A percentile compares a stretch with the other conserved stretches of the same genome.
phyloP scores from a whole-genome alignment of 129 eudicot species.

The Flaveria sonorensis region DNA sequence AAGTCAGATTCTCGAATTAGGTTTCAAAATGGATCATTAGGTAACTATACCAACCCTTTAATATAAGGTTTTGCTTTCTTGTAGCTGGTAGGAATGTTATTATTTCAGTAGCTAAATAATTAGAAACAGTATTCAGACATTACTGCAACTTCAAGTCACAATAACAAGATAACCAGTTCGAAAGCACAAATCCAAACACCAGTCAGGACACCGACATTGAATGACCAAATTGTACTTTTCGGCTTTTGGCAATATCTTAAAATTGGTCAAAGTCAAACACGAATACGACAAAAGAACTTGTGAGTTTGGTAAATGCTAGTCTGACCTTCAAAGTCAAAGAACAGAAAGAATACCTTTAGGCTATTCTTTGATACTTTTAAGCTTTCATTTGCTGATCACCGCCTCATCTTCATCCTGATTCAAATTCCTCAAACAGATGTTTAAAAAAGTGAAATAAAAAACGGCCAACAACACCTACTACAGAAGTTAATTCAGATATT shows the following conservation, averaged over 20 bases:
- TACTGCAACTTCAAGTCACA: not conserved
- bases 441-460: conserved; percentile 20
- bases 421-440: conserved; percentile 19
- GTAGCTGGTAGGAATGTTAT: not conserved
- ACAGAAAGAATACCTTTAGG: conserved; percentile 31
- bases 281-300: not conserved
- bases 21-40: not conserved
- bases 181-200: not conserved
- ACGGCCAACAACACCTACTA: conserved; percentile 24
- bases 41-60: no score
- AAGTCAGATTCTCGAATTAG: not conserved
- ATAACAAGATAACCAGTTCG: not conserved
- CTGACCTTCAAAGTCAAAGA: conserved; percentile 7
- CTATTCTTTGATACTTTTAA: conserved; percentile 2
- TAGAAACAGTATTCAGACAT: no score
- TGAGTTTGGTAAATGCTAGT: not conserved
- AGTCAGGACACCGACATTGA: not conserved
- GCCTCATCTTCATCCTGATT: conserved; percentile 30
- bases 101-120: no score
- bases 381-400: conserved; percentile 32
- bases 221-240: not conserved
- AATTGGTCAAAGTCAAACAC: not conserved
- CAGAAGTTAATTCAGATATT: not conserved
- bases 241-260: not conserved
- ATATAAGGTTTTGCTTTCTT: no score